Conservation (phyloP, 1,284 basidiomycete species). For the Leucoagaricus sp. region DNA sequence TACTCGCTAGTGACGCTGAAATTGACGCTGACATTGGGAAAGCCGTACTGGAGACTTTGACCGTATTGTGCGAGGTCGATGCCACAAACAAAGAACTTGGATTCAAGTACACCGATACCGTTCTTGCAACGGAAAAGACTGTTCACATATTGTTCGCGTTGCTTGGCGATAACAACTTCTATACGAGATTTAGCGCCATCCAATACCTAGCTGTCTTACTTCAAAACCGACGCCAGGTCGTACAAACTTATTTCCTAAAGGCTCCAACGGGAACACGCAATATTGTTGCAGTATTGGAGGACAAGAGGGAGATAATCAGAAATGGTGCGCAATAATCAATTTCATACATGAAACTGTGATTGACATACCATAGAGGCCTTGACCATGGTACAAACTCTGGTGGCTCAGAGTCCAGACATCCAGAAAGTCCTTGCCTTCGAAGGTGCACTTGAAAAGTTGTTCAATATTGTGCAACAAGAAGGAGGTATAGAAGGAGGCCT, state of each 20-base stretch:
- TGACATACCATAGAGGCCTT: constrained; percentile 64
- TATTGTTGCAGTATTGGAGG: constrained; percentile 75
- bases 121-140: constrained; percentile 72
- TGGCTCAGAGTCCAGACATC: constrained; percentile 88
- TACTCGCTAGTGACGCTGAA: constrained; percentile 84
- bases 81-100: constrained; percentile 65
- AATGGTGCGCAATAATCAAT: constrained; percentile 59
- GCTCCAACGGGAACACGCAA: constrained; percentile 74
- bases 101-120: constrained; percentile 70
- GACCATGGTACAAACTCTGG: constrained; percentile 79
- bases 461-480: constrained; percentile 86
- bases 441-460: constrained; percentile 94
- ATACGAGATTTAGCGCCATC: constrained; percentile 85
- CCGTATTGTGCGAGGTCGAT: constrained; percentile 73
- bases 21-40: constrained; percentile 90
- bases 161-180: constrained; percentile 78
- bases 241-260: constrained; percentile 90
- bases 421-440: constrained; percentile 98
- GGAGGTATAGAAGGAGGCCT: constrained; percentile 92
- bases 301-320: constrained; percentile 81
- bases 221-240: constrained; percentile 74
- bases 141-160: constrained; percentile 80
- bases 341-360: not conserved
- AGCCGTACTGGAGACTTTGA: constrained; percentile 86
- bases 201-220: constrained; percentile 84